phyloP scores from a whole-genome alignment of 768 basidiomycete species.

The Imleria badia region DNA sequence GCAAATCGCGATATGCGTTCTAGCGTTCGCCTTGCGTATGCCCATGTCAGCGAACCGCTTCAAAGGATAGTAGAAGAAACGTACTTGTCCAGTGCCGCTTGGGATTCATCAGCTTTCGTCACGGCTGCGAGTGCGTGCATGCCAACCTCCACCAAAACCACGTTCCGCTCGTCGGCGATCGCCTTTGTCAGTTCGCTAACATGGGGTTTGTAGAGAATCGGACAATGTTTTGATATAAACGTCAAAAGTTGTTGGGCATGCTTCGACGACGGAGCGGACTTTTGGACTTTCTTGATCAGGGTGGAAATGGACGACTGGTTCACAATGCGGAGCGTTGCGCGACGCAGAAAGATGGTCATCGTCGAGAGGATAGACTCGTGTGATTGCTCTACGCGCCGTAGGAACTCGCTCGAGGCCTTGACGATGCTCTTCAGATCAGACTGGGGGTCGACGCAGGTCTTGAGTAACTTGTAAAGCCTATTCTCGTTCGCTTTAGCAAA shows the following conservation, averaged over 20 bases:
- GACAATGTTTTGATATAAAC: conserved; percentile 71
- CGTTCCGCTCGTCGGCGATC: conserved; percentile 62
- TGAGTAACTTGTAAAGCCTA: conserved; percentile 81
- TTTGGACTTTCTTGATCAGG: conserved; percentile 67
- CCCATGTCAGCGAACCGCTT: neutral
- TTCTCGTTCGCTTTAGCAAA: conserved; percentile 90
- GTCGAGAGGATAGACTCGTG: conserved; percentile 61
- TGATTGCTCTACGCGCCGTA: conserved; percentile 71
- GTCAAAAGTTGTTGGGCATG: conserved; percentile 54
- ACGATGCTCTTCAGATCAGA: conserved; percentile 77
- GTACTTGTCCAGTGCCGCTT: conserved; percentile 66
- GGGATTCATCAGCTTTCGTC: conserved; percentile 54
- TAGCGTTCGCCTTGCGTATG: conserved; percentile 52
- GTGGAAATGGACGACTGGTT: conserved; percentile 86
- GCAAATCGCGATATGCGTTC: conserved; percentile 65
- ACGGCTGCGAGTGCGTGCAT: conserved; percentile 78
- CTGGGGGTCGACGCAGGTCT: conserved; percentile 79
- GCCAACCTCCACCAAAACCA: conserved; percentile 56
- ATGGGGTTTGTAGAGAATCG: conserved; percentile 72
- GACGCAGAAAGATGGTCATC: conserved; percentile 67
- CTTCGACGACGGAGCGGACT: conserved; percentile 40
- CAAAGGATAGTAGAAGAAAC: conserved; percentile 24
- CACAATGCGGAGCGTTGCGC: conserved; percentile 67
- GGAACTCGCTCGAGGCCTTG: conserved; percentile 82
- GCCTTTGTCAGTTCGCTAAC: conserved; percentile 73